Base-by-base conservation (phyloP, 192 early-diverging fungal genomes). In the Gryganskiella cystojenkinii region DNA sequence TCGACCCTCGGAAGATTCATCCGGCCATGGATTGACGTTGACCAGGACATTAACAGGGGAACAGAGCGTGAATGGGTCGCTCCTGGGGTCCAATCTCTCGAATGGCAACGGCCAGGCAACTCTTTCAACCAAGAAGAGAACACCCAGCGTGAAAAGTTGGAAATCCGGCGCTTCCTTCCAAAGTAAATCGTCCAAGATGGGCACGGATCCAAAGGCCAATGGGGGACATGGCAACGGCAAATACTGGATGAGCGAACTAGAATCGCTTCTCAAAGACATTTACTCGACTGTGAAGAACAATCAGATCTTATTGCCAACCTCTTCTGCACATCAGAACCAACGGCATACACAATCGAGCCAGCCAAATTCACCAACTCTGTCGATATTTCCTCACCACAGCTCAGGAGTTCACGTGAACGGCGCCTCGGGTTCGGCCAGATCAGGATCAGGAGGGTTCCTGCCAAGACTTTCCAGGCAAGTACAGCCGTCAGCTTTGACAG, bases 221-320 rank as follows among this genome's bases (percentile, higher is more conserved):
- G 58, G 50, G 22, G 63, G 70, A 6, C 58, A 61, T 22, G 44
- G 61, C 37, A 59, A 64, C 59, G 58, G 62, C 4, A 54, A 56
- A 10, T 79, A 71, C 55, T 90, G 88, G 89, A 82, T 86, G 47
- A 52, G 67, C 6, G 85, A 90, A 40, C 52, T 89, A 50, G 90
- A 90, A 51, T 34, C 43, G 7, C 55, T 81, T 9, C 69, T 90
- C 11, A 89, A 86, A 73, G 88, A 90, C 25, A 75, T 90, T 25
- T 90, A 90, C 72, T 61, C 59, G 6, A 83, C 89, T 4, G 84
- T 90, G 11, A 90, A 90, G 62, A 51, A 84, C 17, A 75, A 88
- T 53, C 88, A 83, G 51, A 90, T 90, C 55, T 47, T 86, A 27
- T 74, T 84, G 11, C 83, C 84, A n/a, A 20, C 55, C 22, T 15